phyloP scores from a whole-genome alignment of 2,329 filamentous ascomycete genomes.

The Ambrosiella beaveri region DNA sequence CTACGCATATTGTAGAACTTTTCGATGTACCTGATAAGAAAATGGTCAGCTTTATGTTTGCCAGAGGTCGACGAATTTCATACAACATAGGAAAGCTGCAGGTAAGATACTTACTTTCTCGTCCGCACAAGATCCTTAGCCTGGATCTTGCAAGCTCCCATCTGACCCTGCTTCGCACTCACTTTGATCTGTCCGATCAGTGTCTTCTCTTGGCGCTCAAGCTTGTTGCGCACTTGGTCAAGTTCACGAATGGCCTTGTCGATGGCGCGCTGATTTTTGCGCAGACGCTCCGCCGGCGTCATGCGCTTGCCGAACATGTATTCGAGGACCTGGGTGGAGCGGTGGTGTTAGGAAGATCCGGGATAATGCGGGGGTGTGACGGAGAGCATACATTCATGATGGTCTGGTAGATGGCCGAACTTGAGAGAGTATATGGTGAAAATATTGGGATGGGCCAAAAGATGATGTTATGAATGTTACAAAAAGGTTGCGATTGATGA shows the following conservation, averaged over 20 bases:
- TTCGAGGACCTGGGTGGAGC: slow-evolving; percentile 59
- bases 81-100: not conserved
- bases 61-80: not conserved
- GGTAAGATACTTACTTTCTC: slow-evolving; percentile 40
- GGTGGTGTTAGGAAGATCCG: slow-evolving; percentile 7
- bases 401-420: no score
- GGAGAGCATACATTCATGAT: slow-evolving; percentile 35
- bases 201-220: slow-evolving; percentile 98
- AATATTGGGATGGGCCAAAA: no score
- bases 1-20: slow-evolving; percentile 99
- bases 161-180: slow-evolving; percentile 93
- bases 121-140: slow-evolving; percentile 93
- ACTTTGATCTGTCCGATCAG: slow-evolving; percentile 92
- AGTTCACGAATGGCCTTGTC: slow-evolving; percentile 96
- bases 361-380: not conserved
- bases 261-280: slow-evolving; percentile 88
- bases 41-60: not conserved
- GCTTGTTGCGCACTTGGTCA: slow-evolving; percentile 82
- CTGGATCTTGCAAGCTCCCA: slow-evolving; percentile 97
- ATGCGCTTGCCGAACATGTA: slow-evolving; percentile 99
- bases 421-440: no score
- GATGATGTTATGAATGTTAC: no score
- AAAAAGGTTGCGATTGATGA: no score
- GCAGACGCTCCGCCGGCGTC: slow-evolving; percentile 80
- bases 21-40: slow-evolving; percentile 57